Evolutionary conservation across 257 asterid species (phyloP).

Genomic region (Striga asiatica): DNA sequence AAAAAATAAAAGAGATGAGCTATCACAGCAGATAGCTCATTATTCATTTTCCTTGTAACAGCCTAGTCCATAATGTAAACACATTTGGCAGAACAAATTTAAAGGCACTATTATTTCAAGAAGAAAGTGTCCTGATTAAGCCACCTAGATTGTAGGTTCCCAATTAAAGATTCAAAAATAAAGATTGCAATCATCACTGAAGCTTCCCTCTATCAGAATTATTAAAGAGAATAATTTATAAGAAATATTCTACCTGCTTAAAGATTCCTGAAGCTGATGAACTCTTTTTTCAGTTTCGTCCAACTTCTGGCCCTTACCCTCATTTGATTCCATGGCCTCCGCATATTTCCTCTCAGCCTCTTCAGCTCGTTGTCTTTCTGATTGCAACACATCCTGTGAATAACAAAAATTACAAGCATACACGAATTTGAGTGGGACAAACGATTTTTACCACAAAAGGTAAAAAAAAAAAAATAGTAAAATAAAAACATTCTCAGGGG

Average conservation of each 20-base stretch:
- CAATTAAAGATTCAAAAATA: background rate
- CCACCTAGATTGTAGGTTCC: too few species aligned
- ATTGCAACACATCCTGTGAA: constrained; percentile 49
- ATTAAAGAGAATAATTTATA: background rate
- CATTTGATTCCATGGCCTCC: constrained; percentile 54
- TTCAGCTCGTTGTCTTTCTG: constrained; percentile 75
- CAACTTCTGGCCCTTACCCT: constrained; percentile 66
- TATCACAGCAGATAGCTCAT: background rate
- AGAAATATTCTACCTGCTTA: constrained; percentile 55
- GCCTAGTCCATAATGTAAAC: too few species aligned
- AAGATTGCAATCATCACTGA: background rate
- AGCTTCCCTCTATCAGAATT: background rate
- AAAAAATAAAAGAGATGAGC: background rate
- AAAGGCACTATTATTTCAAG: too few species aligned
- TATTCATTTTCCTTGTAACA: too few species aligned
- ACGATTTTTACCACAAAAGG: too few species aligned
- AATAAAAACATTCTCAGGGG: constrained; percentile 1
- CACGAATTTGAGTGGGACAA: constrained; percentile 1
- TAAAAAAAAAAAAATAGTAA: too few species aligned
- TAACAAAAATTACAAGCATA: constrained; percentile 11
- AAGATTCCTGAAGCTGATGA: constrained; percentile 78
- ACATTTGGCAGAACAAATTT: too few species aligned
- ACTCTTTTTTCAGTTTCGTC: constrained; percentile 83
- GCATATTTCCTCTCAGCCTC: constrained; percentile 53
- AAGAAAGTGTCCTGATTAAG: too few species aligned